These are phyloP conservation scores for Aspergillus novofumigatus DNA, from an alignment of 2,329 filamentous ascomycete species.

Conservation along the genomic window DNA sequence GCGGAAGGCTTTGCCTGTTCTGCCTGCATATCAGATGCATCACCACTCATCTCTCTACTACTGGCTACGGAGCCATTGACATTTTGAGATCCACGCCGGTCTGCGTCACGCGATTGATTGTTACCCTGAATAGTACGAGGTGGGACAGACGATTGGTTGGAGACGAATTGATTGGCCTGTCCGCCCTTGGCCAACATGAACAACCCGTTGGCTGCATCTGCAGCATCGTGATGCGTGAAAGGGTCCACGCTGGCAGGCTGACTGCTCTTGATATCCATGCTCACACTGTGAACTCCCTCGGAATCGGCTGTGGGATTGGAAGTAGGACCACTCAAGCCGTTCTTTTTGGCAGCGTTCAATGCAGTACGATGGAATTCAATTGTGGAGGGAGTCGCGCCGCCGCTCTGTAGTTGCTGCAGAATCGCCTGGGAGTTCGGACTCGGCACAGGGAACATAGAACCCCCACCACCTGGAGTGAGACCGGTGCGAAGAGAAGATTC, in stretches of 20 bases:
- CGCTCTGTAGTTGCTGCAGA: conserved; percentile 72
- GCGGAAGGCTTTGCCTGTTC: conserved; percentile 61
- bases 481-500: conserved; percentile 91
- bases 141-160: conserved; percentile 49
- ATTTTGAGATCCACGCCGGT: conserved; percentile 39
- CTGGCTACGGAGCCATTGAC: conserved; percentile 50
- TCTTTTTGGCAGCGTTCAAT: conserved; percentile 67
- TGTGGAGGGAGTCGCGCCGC: conserved; percentile 82
- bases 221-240: conserved; percentile 83
- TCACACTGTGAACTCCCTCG: conserved; percentile 33
- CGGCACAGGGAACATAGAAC: conserved; percentile 93
- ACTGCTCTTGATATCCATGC: conserved; percentile 41
- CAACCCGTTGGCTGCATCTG: conserved; percentile 90
- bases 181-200: conserved; percentile 75
- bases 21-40: conserved; percentile 69
- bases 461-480: conserved; percentile 87
- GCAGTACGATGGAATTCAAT: conserved; percentile 94
- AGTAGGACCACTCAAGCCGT: conserved; percentile 43
- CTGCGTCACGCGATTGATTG: conserved; percentile 46
- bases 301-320: conserved; percentile 40
- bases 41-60: conserved; percentile 65
- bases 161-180: conserved; percentile 52
- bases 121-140: conserved; percentile 51
- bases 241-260: conserved; percentile 56
- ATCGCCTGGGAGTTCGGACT: conserved; percentile 83